Evolutionary conservation across 1,139 yeast genomes (phyloP).

Genomic region (Saccharomycopsis crataegensis): DNA sequence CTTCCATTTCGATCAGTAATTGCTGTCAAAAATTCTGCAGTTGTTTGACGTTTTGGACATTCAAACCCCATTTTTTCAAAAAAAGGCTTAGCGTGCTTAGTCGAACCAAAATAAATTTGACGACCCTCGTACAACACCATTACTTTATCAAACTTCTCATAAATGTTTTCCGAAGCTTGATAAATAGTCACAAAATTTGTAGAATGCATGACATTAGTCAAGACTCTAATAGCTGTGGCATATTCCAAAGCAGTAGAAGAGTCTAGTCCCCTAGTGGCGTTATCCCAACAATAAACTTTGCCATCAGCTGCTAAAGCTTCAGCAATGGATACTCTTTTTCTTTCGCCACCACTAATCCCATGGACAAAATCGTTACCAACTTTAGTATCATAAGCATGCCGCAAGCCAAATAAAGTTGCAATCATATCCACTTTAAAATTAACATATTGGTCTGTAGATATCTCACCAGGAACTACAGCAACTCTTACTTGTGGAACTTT

Average conservation of each 20-base stretch:
- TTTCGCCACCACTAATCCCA: slow-evolving; percentile 62
- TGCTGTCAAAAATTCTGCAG: slow-evolving; percentile 63
- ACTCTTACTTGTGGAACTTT: slow-evolving; percentile 50
- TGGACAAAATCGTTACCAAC: slow-evolving; percentile 57
- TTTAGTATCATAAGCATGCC: slow-evolving; percentile 47
- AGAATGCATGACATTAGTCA: slow-evolving; percentile 47
- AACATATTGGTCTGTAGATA: slow-evolving; percentile 42
- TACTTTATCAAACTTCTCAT: slow-evolving; percentile 56
- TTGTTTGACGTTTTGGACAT: slow-evolving; percentile 56
- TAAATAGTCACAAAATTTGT: slow-evolving; percentile 57
- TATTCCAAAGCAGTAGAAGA: slow-evolving; percentile 68
- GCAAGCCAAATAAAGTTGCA: slow-evolving; percentile 51
- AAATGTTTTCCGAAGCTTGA: slow-evolving; percentile 64
- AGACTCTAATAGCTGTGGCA: slow-evolving; percentile 52
- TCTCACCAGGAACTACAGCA: slow-evolving; percentile 34
- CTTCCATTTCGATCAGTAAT: slow-evolving; percentile 53
- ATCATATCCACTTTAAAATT: slow-evolving; percentile 41
- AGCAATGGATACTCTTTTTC: slow-evolving; percentile 56
- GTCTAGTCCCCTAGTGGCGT: slow-evolving; percentile 74
- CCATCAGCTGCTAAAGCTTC: slow-evolving; percentile 57
- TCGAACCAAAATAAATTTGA: slow-evolving; percentile 56
- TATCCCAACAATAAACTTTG: slow-evolving; percentile 62
- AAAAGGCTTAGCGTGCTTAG: slow-evolving; percentile 43
- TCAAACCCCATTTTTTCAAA: slow-evolving; percentile 55
- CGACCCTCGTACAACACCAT: slow-evolving; percentile 52